Evolutionary conservation across 257 asterid genomes (phyloP).

Genomic region (Solanum boliviense): DNA sequence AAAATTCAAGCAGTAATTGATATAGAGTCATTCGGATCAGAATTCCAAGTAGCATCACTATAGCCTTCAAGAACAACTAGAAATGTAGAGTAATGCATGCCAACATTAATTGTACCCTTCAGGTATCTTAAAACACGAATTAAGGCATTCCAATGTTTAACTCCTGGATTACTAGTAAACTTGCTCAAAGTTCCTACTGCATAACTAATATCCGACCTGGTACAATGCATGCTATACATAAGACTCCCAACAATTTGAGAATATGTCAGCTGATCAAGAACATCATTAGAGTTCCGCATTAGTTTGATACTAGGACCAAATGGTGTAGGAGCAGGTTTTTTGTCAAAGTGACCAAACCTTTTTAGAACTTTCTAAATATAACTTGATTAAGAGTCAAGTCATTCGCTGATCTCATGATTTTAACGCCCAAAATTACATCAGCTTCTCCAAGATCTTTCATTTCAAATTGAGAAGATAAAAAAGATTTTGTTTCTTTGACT

Average conservation of each 20-base stretch:
- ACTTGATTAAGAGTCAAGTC: background rate
- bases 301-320: background rate
- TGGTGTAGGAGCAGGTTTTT: background rate
- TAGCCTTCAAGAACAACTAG: background rate
- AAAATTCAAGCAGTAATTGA: background rate
- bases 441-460: background rate
- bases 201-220: background rate
- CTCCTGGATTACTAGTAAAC: background rate
- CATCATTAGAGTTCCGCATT: background rate
- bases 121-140: background rate
- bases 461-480: background rate
- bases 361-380: background rate
- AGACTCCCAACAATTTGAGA: background rate
- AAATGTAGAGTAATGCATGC: background rate
- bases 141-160: background rate
- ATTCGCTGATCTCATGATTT: background rate
- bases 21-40: background rate
- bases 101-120: background rate
- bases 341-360: background rate
- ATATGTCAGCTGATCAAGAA: background rate
- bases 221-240: background rate
- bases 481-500: background rate
- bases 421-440: background rate
- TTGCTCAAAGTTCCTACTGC: background rate
- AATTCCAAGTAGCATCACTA: background rate